Conservation (phyloP, 2,329 filamentous ascomycete species). For the Xylaria polymorpha region DNA sequence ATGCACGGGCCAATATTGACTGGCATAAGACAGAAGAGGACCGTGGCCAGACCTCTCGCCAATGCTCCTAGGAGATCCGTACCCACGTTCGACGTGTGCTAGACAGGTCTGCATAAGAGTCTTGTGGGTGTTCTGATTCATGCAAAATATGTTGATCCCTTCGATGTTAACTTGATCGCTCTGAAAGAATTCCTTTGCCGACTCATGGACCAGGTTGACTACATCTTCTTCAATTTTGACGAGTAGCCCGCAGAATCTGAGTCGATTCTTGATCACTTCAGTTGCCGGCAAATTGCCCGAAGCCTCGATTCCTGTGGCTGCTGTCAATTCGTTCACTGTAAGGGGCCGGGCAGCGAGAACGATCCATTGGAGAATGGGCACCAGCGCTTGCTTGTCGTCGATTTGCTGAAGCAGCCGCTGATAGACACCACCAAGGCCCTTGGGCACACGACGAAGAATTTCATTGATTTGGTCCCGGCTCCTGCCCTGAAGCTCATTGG, state of each 20-base stretch:
- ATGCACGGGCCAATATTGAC: slow-evolving; percentile 14
- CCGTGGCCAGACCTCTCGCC: neutral
- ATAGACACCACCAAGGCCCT: slow-evolving; percentile 26
- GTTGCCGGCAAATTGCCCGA: neutral
- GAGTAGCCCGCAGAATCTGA: slow-evolving; percentile 12
- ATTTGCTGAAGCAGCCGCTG: slow-evolving; percentile 23
- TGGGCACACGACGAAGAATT: slow-evolving; percentile 8
- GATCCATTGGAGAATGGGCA: slow-evolving; percentile 27
- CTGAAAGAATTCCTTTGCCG: slow-evolving; percentile 21
- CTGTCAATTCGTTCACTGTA: slow-evolving; percentile 15
- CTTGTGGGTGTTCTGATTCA: slow-evolving; percentile 6
- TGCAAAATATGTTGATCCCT: slow-evolving; percentile 11
- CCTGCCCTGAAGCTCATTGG: slow-evolving; percentile 22
- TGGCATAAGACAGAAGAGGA: slow-evolving; percentile 8
- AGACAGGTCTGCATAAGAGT: slow-evolving; percentile 17
- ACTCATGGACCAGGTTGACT: slow-evolving; percentile 25
- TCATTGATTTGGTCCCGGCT: slow-evolving; percentile 11
- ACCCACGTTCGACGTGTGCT: slow-evolving; percentile 13
- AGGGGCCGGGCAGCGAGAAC: slow-evolving; percentile 27
- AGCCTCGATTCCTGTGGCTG: neutral
- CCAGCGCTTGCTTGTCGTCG: slow-evolving; percentile 23
- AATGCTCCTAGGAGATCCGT: slow-evolving; percentile 3
- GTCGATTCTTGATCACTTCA: slow-evolving; percentile 9
- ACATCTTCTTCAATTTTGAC: slow-evolving; percentile 20
- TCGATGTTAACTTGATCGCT: slow-evolving; percentile 16